Evolutionary conservation across 2,329 filamentous ascomycete genomes (phyloP).

Genomic region (Xylariaceae sp.): DNA sequence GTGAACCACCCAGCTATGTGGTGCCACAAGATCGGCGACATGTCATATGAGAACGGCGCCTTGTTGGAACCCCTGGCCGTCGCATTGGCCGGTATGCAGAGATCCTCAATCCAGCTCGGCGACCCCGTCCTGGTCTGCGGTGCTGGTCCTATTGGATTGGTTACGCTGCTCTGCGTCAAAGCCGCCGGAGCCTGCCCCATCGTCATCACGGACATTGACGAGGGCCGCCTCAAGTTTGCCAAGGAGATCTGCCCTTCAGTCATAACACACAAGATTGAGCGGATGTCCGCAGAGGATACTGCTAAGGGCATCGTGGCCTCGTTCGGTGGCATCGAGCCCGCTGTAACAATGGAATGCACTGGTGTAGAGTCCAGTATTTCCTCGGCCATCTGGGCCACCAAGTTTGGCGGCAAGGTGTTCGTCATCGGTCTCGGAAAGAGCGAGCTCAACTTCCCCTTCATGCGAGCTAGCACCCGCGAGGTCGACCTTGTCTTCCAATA

Average conservation of each 20-base stretch:
- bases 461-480: constrained; percentile 84
- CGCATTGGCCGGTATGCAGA: constrained; percentile 79
- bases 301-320: constrained; percentile 62
- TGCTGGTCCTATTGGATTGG: constrained; percentile 87
- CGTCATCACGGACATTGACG: constrained; percentile 91
- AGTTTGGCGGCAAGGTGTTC: constrained; percentile 96
- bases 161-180: constrained; percentile 75
- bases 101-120: constrained; percentile 73
- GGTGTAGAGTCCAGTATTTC: constrained; percentile 87
- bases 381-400: constrained; percentile 80
- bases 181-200: constrained; percentile 87
- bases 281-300: constrained; percentile 61
- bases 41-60: constrained; percentile 87
- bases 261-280: constrained; percentile 72
- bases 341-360: constrained; percentile 84
- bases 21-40: constrained; percentile 93
- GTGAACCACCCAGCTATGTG: constrained; percentile 91
- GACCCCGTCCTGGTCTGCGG: constrained; percentile 87
- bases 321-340: constrained; percentile 75
- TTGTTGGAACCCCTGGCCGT: constrained; percentile 88
- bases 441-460: constrained; percentile 93
- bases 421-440: constrained; percentile 94
- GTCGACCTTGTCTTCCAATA: constrained; percentile 97
- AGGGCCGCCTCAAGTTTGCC: constrained; percentile 77
- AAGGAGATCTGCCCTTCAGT: constrained; percentile 75